A percentile compares a stretch with the other conserved stretches of the same genome.
Evolutionary conservation across 139 green algal genomes (phyloP).

Genomic region (Tetratostichococcus sp.): DNA sequence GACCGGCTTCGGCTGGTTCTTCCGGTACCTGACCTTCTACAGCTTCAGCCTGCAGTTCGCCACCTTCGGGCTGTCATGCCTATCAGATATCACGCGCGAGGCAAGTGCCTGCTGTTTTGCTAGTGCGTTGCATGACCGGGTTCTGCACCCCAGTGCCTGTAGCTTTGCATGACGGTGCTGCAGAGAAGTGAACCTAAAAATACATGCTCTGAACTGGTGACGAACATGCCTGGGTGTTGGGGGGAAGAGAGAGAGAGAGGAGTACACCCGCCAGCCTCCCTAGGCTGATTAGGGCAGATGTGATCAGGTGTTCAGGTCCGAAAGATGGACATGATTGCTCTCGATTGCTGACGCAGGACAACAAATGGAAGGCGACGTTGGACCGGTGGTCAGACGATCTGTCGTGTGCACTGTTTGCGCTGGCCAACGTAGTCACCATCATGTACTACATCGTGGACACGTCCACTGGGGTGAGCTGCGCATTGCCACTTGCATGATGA

Average conservation of each 20-base stretch:
- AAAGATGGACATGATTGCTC: too few species aligned
- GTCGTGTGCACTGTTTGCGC: conserved; percentile 56
- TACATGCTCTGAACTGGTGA: too few species aligned
- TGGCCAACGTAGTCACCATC: conserved; percentile 63
- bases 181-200: too few species aligned
- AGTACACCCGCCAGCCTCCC: too few species aligned
- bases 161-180: too few species aligned
- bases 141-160: not conserved
- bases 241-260: too few species aligned
- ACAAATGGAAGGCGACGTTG: not conserved
- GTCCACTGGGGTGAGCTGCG: conserved; percentile 26
- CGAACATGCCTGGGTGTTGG: too few species aligned
- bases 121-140: not conserved
- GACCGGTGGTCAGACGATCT: conserved; percentile 40
- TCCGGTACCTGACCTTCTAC: conserved; percentile 75
- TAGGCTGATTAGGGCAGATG: too few species aligned
- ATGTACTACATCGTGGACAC: conserved; percentile 65
- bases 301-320: too few species aligned
- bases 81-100: conserved; percentile 19
- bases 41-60: conserved; percentile 62
- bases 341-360: not conserved
- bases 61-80: conserved; percentile 37
- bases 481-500: too few species aligned
- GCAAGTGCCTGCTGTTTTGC: not conserved
- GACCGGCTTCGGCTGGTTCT: conserved; percentile 73